Percentiles rank a stretch among this genome's conserved stretches.
These are phyloP conservation scores for Allium fistulosum DNA, from an alignment of 106 monocot genomes.

Conservation along the genomic window DNA sequence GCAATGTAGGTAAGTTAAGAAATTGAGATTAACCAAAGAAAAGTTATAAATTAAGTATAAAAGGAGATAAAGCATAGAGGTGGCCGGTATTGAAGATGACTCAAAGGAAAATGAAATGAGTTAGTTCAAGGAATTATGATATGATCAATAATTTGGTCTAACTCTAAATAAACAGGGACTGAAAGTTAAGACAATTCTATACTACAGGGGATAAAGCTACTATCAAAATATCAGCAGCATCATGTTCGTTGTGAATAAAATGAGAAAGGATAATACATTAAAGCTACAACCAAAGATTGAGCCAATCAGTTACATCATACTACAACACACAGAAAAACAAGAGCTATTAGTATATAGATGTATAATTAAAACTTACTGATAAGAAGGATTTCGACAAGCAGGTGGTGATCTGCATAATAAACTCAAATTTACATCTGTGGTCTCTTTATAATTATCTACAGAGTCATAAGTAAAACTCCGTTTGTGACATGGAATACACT, in stretches of 20 bases:
- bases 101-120: too few relatives aligned
- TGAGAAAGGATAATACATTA: background rate
- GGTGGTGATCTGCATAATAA: constrained; percentile 12
- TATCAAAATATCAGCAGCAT: background rate
- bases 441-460: constrained; percentile 9
- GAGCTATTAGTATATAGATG: too few relatives aligned
- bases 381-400: constrained; percentile 9
- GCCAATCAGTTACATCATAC: background rate
- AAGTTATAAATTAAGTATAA: too few relatives aligned
- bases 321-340: background rate
- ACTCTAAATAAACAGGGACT: too few relatives aligned
- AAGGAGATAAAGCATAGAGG: too few relatives aligned
- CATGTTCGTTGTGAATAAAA: background rate
- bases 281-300: background rate
- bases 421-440: constrained; percentile 10
- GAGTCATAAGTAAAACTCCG: constrained; percentile 63
- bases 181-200: too few relatives aligned
- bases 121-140: too few relatives aligned
- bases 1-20: too few relatives aligned
- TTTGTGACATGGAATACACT: constrained; percentile 20
- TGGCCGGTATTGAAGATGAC: too few relatives aligned
- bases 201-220: too few relatives aligned
- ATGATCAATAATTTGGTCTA: too few relatives aligned
- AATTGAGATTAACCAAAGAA: too few relatives aligned
- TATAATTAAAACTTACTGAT: background rate